Conservation (phyloP, 1,284 basidiomycete species). For the Puccinia triticina region DNA sequence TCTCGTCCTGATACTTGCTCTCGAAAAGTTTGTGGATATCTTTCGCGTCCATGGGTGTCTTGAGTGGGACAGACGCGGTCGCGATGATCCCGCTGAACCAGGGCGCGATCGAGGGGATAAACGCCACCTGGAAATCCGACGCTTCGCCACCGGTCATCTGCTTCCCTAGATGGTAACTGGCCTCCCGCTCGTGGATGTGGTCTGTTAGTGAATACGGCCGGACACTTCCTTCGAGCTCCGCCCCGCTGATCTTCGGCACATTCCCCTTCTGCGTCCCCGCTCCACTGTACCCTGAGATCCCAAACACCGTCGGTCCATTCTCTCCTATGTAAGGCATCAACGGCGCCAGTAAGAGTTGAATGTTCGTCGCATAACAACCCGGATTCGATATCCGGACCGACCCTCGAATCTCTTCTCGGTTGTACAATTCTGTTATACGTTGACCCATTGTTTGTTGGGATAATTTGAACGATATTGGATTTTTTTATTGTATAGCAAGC, state of each 20-base stretch:
- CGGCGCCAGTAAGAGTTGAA: conserved; percentile 87
- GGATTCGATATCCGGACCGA: conserved; percentile 92
- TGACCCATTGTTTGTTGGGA: conserved; percentile 40
- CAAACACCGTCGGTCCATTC: conserved; percentile 84
- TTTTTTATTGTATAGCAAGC: conserved; percentile 55
- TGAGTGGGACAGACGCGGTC: conserved; percentile 79
- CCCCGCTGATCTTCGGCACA: conserved; percentile 77
- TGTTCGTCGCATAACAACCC: conserved; percentile 93
- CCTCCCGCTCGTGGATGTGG: conserved; percentile 98
- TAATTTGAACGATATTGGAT: conserved; percentile 54
- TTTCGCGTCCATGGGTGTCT: conserved; percentile 68
- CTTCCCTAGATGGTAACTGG: conserved; percentile 75
- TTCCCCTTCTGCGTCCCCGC: conserved; percentile 81
- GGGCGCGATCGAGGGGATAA: conserved; percentile 82
- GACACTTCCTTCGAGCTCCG: conserved; percentile 75
- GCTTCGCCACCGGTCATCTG: conserved; percentile 60
- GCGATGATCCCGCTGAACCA: conserved; percentile 98
- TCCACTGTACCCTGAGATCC: conserved; percentile 90
- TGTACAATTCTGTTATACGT: conserved; percentile 75
- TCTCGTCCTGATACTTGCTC: conserved; percentile 76
- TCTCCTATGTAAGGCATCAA: conserved; percentile 73
- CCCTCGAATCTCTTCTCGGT: conserved; percentile 69
- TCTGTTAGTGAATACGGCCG: conserved; percentile 88
- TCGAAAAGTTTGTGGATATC: conserved; percentile 78
- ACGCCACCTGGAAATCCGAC: conserved; percentile 71